These are phyloP conservation scores for Rosa multiflora DNA, from an alignment of 306 rosid species.

Conservation along the genomic window DNA sequence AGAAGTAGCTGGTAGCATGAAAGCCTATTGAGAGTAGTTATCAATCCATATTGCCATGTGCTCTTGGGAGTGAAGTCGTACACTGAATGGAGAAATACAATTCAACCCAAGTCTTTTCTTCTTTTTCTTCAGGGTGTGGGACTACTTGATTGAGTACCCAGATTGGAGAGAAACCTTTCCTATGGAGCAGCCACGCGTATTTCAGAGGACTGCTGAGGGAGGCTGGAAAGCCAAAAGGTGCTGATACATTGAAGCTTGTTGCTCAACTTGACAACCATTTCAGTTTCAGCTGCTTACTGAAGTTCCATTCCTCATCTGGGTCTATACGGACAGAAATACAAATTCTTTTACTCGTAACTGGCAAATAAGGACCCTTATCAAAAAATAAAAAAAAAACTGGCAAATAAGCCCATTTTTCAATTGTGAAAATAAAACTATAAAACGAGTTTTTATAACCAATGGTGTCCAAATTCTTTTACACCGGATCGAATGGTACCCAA, in stretches of 20 bases:
- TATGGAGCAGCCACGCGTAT: constrained; percentile 50
- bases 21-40: not conserved
- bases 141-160: constrained; percentile 67
- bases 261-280: not conserved
- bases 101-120: too few relatives aligned
- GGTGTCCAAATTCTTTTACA: too few relatives aligned
- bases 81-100: not conserved
- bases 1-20: not conserved
- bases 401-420: not conserved
- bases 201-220: constrained; percentile 55
- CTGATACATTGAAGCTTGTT: constrained; percentile 5
- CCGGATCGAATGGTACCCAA: too few relatives aligned
- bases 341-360: not conserved
- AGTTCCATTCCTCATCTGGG: not conserved
- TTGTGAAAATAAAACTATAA: too few relatives aligned
- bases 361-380: not conserved
- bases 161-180: constrained; percentile 76
- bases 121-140: constrained; percentile 55
- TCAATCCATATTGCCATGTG: not conserved
- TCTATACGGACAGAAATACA: not conserved
- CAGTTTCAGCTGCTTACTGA: not conserved
- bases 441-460: too few relatives aligned
- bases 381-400: not conserved
- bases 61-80: not conserved
- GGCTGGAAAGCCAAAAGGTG: constrained; percentile 56